Evolutionary conservation across 2,329 filamentous ascomycete species (phyloP).

Genomic region (Pseudovirgaria hyperparasitica): DNA sequence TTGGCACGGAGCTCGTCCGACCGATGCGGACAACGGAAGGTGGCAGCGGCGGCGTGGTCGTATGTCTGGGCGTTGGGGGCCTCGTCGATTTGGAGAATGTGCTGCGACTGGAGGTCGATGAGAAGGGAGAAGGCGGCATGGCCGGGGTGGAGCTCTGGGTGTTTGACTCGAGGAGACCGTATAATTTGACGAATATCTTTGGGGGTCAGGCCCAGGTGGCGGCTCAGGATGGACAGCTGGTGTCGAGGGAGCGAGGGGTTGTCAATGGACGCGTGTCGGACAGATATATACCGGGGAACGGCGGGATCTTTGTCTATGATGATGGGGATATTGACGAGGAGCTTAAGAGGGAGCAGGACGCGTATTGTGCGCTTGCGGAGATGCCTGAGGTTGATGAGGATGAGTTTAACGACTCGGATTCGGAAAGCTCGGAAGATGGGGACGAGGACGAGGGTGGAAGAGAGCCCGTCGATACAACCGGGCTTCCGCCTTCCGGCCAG

Average conservation of each 20-base stretch:
- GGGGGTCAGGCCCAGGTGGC: slow-evolving; percentile 42
- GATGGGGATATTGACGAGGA: slow-evolving; percentile 91
- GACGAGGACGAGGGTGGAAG: slow-evolving; percentile 36
- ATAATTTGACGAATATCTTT: slow-evolving; percentile 92
- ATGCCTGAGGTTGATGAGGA: slow-evolving; percentile 84
- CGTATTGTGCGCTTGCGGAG: slow-evolving; percentile 72
- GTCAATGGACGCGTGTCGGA: slow-evolving; percentile 58
- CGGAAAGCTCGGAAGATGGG: slow-evolving; percentile 45
- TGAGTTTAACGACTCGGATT: slow-evolving; percentile 46
- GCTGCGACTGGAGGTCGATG: slow-evolving; percentile 60
- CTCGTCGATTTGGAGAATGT: slow-evolving; percentile 76
- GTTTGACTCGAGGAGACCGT: slow-evolving; percentile 79
- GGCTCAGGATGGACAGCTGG: slow-evolving; percentile 33
- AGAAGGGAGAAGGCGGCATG: slow-evolving; percentile 49
- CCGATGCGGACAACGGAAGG: slow-evolving; percentile 80
- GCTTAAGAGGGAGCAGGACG: slow-evolving; percentile 58
- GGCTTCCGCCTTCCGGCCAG: slow-evolving; percentile 22
- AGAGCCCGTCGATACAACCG: slow-evolving; percentile 11
- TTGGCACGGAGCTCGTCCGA: slow-evolving; percentile 63
- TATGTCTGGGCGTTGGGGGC: slow-evolving; percentile 86
- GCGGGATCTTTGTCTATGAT: slow-evolving; percentile 88
- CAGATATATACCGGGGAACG: slow-evolving; percentile 63
- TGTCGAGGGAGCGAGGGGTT: slow-evolving; percentile 51
- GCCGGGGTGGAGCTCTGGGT: slow-evolving; percentile 92
- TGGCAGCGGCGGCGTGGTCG: slow-evolving; percentile 74